phyloP scores from a whole-genome alignment of 208 protist genomes.

The Trypanosoma congolense region DNA sequence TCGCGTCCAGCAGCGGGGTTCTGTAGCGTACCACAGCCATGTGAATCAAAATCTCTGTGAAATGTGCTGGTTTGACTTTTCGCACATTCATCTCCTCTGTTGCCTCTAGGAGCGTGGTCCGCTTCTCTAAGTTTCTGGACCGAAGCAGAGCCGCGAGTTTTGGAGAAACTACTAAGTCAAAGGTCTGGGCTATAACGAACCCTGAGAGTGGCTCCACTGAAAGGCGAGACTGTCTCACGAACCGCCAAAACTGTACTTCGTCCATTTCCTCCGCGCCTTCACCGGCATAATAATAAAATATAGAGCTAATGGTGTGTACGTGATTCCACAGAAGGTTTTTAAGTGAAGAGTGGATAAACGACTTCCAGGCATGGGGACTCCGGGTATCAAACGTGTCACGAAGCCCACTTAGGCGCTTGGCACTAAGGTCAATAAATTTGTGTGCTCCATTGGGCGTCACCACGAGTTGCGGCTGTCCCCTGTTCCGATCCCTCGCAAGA shows the following conservation, averaged over 20 bases:
- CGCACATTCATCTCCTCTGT: slow-evolving; percentile 78
- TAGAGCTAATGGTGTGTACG: slow-evolving; percentile 31
- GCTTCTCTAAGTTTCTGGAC: slow-evolving; percentile 32
- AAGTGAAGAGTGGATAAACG: slow-evolving; percentile 31
- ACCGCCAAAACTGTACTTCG: slow-evolving; percentile 79
- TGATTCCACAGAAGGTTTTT: slow-evolving; percentile 37
- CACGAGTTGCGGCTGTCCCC: slow-evolving; percentile 39
- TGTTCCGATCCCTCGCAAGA: slow-evolving; percentile 37
- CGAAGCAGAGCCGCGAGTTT: slow-evolving; percentile 48
- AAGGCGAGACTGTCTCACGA: slow-evolving; percentile 36
- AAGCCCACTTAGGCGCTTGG: slow-evolving; percentile 47
- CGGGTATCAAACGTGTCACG: slow-evolving; percentile 19
- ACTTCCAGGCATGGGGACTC: slow-evolving; percentile 38
- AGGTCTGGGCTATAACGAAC: slow-evolving; percentile 38
- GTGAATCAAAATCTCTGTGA: slow-evolving; percentile 70
- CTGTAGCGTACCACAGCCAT: slow-evolving; percentile 36
- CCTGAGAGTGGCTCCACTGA: slow-evolving; percentile 28
- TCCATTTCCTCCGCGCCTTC: slow-evolving; percentile 46
- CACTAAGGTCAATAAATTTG: slow-evolving; percentile 46
- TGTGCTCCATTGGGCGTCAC: slow-evolving; percentile 30
- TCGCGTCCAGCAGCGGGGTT: slow-evolving; percentile 41
- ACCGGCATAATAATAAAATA: slow-evolving; percentile 73
- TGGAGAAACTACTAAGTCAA: slow-evolving; percentile 73
- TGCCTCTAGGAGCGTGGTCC: slow-evolving; percentile 34
- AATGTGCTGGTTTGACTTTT: slow-evolving; percentile 49